Evolutionary conservation across 2,329 filamentous ascomycete genomes (phyloP), one percentile per base, ranked within the genome.

Genomic region (Hypomyces rosellus): DNA sequence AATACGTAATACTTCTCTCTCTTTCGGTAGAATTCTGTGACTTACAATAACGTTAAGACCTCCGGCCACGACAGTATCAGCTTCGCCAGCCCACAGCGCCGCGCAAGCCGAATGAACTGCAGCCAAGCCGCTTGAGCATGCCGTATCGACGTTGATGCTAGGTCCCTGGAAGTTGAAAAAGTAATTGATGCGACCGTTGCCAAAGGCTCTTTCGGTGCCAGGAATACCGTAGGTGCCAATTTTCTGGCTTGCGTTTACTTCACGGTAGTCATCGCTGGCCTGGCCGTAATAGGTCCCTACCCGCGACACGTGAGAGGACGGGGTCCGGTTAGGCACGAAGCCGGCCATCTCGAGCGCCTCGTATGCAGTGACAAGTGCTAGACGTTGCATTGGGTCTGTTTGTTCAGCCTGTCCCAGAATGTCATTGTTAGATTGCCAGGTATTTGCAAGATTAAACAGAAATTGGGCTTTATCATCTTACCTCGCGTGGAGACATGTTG

Each of bases 271-370:
- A 25, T 45, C 43, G 20, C 14, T 33, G 20, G 43, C n/a, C 15
- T 45, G 43, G 12, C 43, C 43, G 22, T 45, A 45, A 16, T 34
- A 45, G 4, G 43, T 36, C 4, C 25, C 43, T 13, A 45, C 20
- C 20, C 43, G 14, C 43, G n/a, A n/a, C 14, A 20, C 14, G 15
- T 20, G 16, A 6, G 40, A 20, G 1, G 81, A 83, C 0, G 82
- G 76, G 0, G 82, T 85, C 43, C 80, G 72, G 62, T 84, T 81
- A 0, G 80, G 77, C 1, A 86, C 79, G 56, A 84, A 80, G 1
- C 86, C 87, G 18, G 83, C 82, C 75, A 84, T 84, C 63, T 92
- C 87, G 41, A 91, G 71, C 2, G 88, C 87, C 61, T 91, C 87
- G 59, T 89, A 91, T 0, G 85, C 82, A 1, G 86, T 88, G 15